Base-by-base conservation (phyloP, 2,329 filamentous ascomycete genomes). In the Dactylellina drechsleri region DNA sequence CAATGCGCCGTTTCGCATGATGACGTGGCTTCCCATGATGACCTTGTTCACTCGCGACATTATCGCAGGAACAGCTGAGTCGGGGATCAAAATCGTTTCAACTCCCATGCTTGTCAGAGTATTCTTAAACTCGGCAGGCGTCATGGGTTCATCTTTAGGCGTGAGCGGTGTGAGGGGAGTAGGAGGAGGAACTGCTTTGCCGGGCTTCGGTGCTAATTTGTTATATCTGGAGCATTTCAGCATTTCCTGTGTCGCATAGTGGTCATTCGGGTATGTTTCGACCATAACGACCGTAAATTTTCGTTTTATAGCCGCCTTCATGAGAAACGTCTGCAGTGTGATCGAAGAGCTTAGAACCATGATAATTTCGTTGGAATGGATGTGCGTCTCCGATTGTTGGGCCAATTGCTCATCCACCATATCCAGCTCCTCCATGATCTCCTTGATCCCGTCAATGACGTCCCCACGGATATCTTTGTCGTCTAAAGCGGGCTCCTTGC, bases 21-120 rank as follows among this genome's bases (percentile, higher is more conserved):
- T 92, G 2, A 91, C 90, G 80, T 93, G 91, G 4, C 94, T 94
- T 12, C 91, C 90, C 5, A 99, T 85, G 57, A 99, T 91, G 76
- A 99, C 94, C 84, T 97, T 97, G 85, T 94, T 96, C 79, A 97
- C 92, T 74, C 91, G 89, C 7, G 93, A 91, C 92, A 99, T 98
- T 79, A 98, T 91, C 0, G 93, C 93, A 83, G 93, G 96, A 64
- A 96, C 87, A 8, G 92, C 91, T 6, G 89, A 90, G 82, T 96
- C 93, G 50, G 92, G 89, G 66, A 98, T 89, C 74, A 92, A 87
- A 78, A 97, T 91, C 49, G 96, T 91, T 0, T 88, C 90, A 66
- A 96, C 91, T 26, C 93, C 93, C 41, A 90, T 88, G 0, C 89
- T 87, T 3, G 87, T 89, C 73, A 98, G 86, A 56, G 92, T 89